A percentile compares a stretch with the other conserved stretches of the same genome.
Evolutionary conservation across 2,329 filamentous ascomycete species (phyloP).

Genomic region (Fusarium lateritium): DNA sequence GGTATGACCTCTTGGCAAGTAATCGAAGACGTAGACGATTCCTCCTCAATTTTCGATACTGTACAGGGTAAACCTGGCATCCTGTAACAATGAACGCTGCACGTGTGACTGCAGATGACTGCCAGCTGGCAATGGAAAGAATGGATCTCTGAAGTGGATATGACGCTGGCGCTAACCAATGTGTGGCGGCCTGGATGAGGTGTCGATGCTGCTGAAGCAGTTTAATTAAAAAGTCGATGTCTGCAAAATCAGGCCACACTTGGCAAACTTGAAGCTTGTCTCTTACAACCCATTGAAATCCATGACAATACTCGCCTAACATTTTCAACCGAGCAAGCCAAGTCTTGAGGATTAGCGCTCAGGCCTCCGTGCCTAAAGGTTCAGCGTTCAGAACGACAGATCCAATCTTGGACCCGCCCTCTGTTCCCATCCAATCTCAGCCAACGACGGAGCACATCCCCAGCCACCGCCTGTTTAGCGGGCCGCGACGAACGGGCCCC

Average conservation of each 20-base stretch:
- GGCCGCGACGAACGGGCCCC: slow-evolving; percentile 45
- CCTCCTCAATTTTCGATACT: not conserved
- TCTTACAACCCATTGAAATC: slow-evolving; percentile 23
- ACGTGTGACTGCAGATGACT: slow-evolving; percentile 49
- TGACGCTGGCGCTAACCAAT: slow-evolving; percentile 43
- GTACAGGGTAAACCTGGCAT: slow-evolving; percentile 35
- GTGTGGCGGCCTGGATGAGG: slow-evolving; percentile 49
- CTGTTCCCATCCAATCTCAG: slow-evolving; percentile 31
- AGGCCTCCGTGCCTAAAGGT: slow-evolving; percentile 9
- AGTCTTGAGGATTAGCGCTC: slow-evolving; percentile 23
- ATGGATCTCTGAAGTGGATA: slow-evolving; percentile 39
- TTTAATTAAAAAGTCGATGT: slow-evolving; percentile 32
- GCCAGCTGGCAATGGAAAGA: slow-evolving; percentile 47
- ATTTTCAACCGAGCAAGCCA: slow-evolving; percentile 4
- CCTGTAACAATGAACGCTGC: slow-evolving; percentile 23
- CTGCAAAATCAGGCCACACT: slow-evolving; percentile 25
- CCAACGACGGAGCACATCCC: slow-evolving; percentile 45
- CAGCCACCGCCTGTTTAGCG: slow-evolving; percentile 52
- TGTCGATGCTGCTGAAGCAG: slow-evolving; percentile 21
- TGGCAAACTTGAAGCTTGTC: slow-evolving; percentile 31
- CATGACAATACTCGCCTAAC: slow-evolving; percentile 4
- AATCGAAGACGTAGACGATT: slow-evolving; percentile 3
- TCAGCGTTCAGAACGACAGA: slow-evolving; percentile 36
- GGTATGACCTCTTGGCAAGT: not conserved
- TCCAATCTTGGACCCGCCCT: slow-evolving; percentile 46